Conservation (phyloP, 331 rosid species). For the Telfairia occidentalis region DNA sequence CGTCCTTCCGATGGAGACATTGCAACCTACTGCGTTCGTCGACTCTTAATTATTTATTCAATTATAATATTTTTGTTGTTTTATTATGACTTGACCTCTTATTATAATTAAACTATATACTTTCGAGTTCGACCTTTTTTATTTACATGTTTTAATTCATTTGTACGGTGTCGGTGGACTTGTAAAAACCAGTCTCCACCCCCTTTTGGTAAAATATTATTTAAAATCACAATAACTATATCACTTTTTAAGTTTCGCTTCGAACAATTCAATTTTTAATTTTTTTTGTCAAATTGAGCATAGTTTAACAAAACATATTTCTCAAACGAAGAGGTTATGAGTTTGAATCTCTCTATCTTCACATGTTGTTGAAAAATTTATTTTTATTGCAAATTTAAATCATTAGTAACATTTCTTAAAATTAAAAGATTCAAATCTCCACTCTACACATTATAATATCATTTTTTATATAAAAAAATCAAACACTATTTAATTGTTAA, state of each 20-base stretch:
- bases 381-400: too few relatives aligned
- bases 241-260: too few relatives aligned
- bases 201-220: neutral
- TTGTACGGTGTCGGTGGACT: neutral
- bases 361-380: too few relatives aligned
- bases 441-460: neutral
- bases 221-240: too few relatives aligned
- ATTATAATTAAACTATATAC: neutral
- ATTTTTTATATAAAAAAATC: neutral
- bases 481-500: neutral
- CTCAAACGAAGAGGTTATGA: too few relatives aligned
- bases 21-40: neutral
- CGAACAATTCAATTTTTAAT: too few relatives aligned
- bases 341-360: too few relatives aligned
- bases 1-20: conserved; percentile 3
- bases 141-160: neutral
- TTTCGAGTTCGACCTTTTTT: neutral
- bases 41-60: neutral
- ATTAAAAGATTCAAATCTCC: neutral
- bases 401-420: neutral
- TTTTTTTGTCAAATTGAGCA: too few relatives aligned
- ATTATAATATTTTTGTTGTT: neutral
- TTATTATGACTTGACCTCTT: neutral
- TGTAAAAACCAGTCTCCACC: neutral
- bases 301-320: too few relatives aligned